phyloP scores from a whole-genome alignment of 495 filamentous ascomycete species.

The Lasiosphaeris hirsuta region DNA sequence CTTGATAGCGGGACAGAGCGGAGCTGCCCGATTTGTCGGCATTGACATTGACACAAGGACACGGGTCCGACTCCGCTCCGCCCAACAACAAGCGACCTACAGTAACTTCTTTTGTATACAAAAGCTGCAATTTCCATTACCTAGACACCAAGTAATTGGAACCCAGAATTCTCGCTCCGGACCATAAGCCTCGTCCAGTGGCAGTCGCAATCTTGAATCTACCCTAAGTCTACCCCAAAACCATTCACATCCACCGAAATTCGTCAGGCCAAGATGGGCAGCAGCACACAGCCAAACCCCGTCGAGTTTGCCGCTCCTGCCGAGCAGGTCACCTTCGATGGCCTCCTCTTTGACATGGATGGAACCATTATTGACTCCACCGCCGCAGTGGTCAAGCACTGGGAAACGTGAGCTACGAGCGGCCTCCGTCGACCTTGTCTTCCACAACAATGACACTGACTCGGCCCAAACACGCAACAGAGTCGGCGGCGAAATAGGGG shows the following conservation, averaged over 20 bases:
- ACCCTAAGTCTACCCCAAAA: not conserved
- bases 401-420: constrained; percentile 65
- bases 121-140: too few species aligned
- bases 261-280: constrained; percentile 19
- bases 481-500: constrained; percentile 75
- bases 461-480: constrained; percentile 38
- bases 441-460: constrained; percentile 13
- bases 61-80: constrained; percentile 2
- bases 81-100: not conserved
- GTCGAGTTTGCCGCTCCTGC: constrained; percentile 41
- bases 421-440: not conserved
- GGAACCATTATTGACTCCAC: constrained; percentile 81
- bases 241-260: not conserved
- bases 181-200: too few species aligned
- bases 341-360: constrained; percentile 89
- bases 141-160: too few species aligned
- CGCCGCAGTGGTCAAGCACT: constrained; percentile 84
- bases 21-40: constrained; percentile 18
- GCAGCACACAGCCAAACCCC: not conserved
- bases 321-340: constrained; percentile 63
- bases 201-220: not conserved
- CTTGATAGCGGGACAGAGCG: constrained; percentile 1
- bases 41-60: not conserved
- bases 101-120: too few species aligned
- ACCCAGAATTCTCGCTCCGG: too few species aligned